phyloP scores from a whole-genome alignment of 2,329 filamentous ascomycete genomes.

The Elsinoe necatrix region DNA sequence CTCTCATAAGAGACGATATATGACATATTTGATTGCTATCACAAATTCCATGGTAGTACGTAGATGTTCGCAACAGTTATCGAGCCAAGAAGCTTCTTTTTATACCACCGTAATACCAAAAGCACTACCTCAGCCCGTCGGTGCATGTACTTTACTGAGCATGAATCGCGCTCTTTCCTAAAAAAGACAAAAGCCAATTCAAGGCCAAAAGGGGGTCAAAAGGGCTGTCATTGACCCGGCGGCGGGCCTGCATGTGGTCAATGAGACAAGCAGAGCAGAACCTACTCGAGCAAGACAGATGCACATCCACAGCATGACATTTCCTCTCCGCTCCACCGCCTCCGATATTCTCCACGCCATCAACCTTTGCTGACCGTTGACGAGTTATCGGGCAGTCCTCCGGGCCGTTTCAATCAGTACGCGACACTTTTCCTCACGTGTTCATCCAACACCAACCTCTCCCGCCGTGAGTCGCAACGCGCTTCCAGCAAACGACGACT shows the following conservation, averaged over 20 bases:
- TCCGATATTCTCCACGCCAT: background rate
- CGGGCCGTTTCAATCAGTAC: slow-evolving; percentile 13
- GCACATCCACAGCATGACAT: background rate
- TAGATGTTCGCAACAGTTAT: no score
- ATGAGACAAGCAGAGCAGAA: background rate
- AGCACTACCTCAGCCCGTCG: no score
- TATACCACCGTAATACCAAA: no score
- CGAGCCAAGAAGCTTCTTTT: no score
- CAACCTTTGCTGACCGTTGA: background rate
- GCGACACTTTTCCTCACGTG: slow-evolving; percentile 13
- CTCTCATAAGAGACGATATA: no score
- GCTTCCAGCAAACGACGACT: background rate
- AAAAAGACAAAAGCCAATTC: slow-evolving; percentile 1
- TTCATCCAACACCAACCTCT: slow-evolving; percentile 12
- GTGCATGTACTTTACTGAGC: slow-evolving; percentile 7
- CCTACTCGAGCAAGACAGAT: no score
- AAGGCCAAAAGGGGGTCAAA: slow-evolving; percentile 12
- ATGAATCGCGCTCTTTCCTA: background rate
- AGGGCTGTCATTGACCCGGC: slow-evolving; percentile 1
- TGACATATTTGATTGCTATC: no score
- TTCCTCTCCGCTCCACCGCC: background rate
- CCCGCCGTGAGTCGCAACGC: slow-evolving; percentile 1
- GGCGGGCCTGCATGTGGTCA: slow-evolving; percentile 1
- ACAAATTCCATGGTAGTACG: no score
- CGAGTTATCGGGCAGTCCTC: slow-evolving; percentile 1